Conservation (phyloP, 2,329 filamentous ascomycete genomes). For the Tolypocladium pustulatum region DNA sequence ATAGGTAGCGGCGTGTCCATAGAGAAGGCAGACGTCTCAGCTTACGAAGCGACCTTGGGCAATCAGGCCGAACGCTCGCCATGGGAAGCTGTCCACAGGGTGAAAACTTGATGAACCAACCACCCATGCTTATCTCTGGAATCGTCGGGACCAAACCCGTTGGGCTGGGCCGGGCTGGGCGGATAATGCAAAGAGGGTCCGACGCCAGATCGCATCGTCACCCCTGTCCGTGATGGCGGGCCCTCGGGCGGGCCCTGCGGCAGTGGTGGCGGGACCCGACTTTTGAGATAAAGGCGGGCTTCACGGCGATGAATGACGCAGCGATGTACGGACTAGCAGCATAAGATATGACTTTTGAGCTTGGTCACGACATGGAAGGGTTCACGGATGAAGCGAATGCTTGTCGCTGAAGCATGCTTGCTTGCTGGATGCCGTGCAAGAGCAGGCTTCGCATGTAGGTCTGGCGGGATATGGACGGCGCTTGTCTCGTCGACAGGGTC, state of each 20-base stretch:
- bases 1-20: no score
- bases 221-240: background rate
- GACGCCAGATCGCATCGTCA: background rate
- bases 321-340: background rate
- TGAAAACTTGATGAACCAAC: background rate
- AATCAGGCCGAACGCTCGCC: background rate
- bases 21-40: background rate
- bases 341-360: background rate
- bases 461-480: background rate
- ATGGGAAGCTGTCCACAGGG: background rate
- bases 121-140: background rate
- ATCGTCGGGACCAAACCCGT: background rate
- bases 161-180: background rate
- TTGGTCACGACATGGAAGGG: background rate
- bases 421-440: background rate
- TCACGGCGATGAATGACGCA: background rate
- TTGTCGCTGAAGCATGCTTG: background rate
- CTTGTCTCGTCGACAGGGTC: background rate
- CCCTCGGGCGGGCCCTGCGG: background rate
- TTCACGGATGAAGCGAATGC: background rate
- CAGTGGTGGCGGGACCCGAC: background rate
- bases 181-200: background rate
- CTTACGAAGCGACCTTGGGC: background rate
- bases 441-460: background rate
- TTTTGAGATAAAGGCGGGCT: background rate